phyloP scores from a whole-genome alignment of 2,329 filamentous ascomycete species.

The Fusarium protoensiforme region DNA sequence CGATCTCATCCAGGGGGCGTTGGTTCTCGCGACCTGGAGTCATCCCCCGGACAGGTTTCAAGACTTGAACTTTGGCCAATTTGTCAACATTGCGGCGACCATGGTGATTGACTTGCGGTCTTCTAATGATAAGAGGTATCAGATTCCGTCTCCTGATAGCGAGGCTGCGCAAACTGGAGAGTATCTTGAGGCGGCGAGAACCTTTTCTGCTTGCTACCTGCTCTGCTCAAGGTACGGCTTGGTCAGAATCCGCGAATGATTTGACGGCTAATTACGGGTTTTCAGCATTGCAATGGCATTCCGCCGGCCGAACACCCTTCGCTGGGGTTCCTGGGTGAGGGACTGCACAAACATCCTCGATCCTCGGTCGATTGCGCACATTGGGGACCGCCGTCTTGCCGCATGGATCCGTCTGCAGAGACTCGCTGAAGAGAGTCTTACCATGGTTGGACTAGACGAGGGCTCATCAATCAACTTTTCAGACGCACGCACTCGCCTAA shows the following conservation, averaged over 20 bases:
- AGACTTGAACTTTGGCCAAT: conserved; percentile 29
- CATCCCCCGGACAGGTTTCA: conserved; percentile 23
- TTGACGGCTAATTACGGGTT: not conserved
- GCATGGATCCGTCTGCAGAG: conserved; percentile 15
- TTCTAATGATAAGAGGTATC: conserved; percentile 19
- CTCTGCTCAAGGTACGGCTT: conserved; percentile 14
- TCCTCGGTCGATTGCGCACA: not conserved
- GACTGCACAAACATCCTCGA: conserved; percentile 2
- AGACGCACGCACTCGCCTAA: conserved; percentile 8
- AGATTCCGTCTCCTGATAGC: not conserved
- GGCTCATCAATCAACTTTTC: conserved; percentile 1
- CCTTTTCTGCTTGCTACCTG: conserved; percentile 13
- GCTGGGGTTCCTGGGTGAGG: conserved; percentile 15
- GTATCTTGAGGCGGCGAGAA: conserved; percentile 4
- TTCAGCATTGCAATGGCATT: conserved; percentile 17
- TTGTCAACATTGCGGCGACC: conserved; percentile 25
- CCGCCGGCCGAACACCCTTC: conserved; percentile 6
- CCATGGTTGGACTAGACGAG: conserved; percentile 8
- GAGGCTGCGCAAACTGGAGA: not conserved
- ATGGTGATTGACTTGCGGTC: conserved; percentile 29
- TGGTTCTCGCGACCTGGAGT: conserved; percentile 28
- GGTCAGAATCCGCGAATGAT: accelerated
- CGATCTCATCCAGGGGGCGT: conserved; percentile 22
- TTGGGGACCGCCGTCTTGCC: conserved; percentile 1
- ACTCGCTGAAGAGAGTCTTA: conserved; percentile 19